A percentile compares a stretch with the other conserved stretches of the same genome.
Conservation (phyloP, 192 early-diverging fungal species). For the Geranomyces michiganensis region DNA sequence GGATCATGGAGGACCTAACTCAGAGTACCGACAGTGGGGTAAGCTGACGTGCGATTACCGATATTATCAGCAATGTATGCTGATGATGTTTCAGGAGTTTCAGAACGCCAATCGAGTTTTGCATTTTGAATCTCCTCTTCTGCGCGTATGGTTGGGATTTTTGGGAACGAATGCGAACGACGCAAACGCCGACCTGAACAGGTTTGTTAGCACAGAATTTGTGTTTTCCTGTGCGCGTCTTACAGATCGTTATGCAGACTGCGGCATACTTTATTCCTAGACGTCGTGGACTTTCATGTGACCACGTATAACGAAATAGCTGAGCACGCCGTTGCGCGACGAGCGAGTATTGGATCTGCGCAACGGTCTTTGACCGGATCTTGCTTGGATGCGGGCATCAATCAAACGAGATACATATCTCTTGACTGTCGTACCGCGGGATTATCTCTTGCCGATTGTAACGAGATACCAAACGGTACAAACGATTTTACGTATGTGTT, state of each 20-base stretch:
- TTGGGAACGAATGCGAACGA: too few relatives aligned
- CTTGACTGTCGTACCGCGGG: background rate
- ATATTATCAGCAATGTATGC: too few relatives aligned
- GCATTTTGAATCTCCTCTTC: too few relatives aligned
- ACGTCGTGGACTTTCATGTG: background rate
- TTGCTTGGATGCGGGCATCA: background rate
- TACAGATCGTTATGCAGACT: too few relatives aligned
- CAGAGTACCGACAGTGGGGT: background rate
- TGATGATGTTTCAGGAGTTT: too few relatives aligned
- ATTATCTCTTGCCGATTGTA: background rate
- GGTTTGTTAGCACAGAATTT: too few relatives aligned
- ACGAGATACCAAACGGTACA: background rate
- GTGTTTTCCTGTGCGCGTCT: too few relatives aligned
- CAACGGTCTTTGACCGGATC: background rate
- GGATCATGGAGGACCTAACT: constrained; percentile 13
- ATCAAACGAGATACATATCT: background rate
- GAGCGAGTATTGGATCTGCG: background rate
- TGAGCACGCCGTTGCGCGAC: background rate
- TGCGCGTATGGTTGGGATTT: too few relatives aligned
- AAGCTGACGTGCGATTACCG: background rate
- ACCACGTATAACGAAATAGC: background rate
- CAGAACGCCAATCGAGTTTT: too few relatives aligned
- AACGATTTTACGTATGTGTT: background rate
- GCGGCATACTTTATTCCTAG: background rate
- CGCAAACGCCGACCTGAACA: too few relatives aligned